These are phyloP conservation scores for Corymbia maculata DNA, from an alignment of 345 rosid species.

Conservation along the genomic window DNA sequence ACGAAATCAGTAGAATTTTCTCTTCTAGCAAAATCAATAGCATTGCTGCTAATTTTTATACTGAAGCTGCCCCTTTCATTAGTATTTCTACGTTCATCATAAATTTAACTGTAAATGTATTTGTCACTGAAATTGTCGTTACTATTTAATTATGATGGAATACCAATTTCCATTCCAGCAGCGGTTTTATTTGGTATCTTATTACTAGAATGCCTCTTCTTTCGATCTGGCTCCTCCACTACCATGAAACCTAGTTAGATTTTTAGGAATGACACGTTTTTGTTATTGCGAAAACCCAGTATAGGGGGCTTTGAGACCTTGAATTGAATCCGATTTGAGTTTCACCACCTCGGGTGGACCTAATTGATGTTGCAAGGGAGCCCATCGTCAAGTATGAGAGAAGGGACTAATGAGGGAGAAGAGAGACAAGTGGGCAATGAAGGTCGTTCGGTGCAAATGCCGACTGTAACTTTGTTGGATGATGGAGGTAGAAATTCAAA, in stretches of 20 bases:
- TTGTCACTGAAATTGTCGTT: not conserved
- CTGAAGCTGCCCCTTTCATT: not conserved
- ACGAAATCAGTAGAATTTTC: not conserved
- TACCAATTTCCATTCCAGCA: not conserved
- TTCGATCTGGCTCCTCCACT: not conserved
- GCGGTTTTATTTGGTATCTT: no score
- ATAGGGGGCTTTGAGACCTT: not conserved
- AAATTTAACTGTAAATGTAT: not conserved
- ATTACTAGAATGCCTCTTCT: not conserved
- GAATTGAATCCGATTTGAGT: not conserved
- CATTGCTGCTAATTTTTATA: not conserved
- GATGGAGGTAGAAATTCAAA: no score
- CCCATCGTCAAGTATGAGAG: not conserved
- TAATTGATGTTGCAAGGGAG: no score
- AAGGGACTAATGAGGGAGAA: not conserved
- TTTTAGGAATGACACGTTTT: not conserved
- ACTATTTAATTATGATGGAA: not conserved
- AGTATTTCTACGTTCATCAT: not conserved
- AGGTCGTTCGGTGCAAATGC: not conserved
- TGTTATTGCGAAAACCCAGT: not conserved
- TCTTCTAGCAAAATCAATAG: not conserved
- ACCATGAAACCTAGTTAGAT: not conserved
- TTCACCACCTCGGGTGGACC: not conserved
- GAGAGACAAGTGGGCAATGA: not conserved
- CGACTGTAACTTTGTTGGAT: not conserved